Evolutionary conservation across 139 green algal genomes (phyloP), one percentile per base, ranked within the genome.

Genomic region (Chlorella sp.): DNA sequence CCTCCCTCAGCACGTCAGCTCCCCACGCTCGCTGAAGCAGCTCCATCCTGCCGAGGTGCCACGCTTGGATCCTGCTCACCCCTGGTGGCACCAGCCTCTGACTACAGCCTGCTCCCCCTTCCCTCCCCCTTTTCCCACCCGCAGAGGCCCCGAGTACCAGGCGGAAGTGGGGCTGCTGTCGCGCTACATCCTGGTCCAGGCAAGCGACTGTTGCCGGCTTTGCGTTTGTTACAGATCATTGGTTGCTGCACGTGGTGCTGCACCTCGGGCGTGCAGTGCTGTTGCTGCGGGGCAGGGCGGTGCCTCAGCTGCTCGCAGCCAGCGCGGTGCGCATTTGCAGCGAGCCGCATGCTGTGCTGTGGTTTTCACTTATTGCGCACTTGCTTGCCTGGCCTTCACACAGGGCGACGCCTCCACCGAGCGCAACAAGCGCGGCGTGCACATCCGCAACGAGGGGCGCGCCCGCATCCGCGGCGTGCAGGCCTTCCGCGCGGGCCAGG

Each of bases 121-220:
- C 24, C 40, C 54, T 14, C 13, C 32, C 40, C 32, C 65, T 1
- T 19, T 38, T 1, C 64, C 8, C 64, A 13, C 68, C 68, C 8
- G 38, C 90, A 92, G 90, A 0, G 90, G 90, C 30, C 51, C 83
- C 2, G 91, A 94, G 86, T 94, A 94, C 88, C 87, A 92, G 67
- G 86, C 81, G 0, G 90, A 93, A 84, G 90, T 93, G 36, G 90
- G 70, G 28, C 89, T 93, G 73, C 81, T 93, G 32, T 88, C 75
- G 2, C 88, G 89, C 46, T 87, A 76, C 80, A 88, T 93, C 51
- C 76, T 86, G 32, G 73, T 93, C 41, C 85, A 83, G 43, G 73
- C 69, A 34, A 51, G 43, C 36, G 28, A 54, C 0, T 65, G 48
- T 26, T 19, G 43, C 32, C 7, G 51, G n/a, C n/a, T n/a, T 24